Base-by-base conservation (phyloP, 805 yeast species). In the Cyberlindnera bimundalis region DNA sequence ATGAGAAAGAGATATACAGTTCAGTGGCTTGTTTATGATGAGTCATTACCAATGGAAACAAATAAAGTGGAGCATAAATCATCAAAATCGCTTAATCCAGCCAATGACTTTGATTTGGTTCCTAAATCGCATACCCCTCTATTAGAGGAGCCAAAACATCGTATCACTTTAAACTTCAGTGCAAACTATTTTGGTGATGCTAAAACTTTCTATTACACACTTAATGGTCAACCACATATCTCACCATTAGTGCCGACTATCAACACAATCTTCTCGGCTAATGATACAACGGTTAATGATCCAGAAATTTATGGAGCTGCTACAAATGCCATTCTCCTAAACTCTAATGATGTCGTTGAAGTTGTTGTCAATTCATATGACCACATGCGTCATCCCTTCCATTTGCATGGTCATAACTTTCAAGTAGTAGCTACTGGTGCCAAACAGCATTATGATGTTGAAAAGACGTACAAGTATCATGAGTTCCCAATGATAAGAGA, bases 331-430 rank as follows among this genome's bases (percentile, higher is more conserved):
- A 73, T 71, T 52, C 71, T 87, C 2, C 64, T 88, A 17, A 74
- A 76, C 42, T 57, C 68, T 5, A 76, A 75, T 37, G 86, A 82
- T 34, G 72, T 81, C 33, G 73, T 90, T 29, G 96, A 89, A 53
- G 60, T 89, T 29, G 81, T 86, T 1, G 61, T 89, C 27, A 84
- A 87, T 56, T 87, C 88, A 53, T 69, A 69, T 47, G 96, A 89
- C 58, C 82, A 83, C 10, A 84, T 87, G 52, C 78, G 78, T 47
- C 90, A 82, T 56, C 89, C 89, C 13, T 81, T 82, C 76, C 90
- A 82, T 59, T 68, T 82, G 50, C 90, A 82, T 51, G 90, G 90
- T 9, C 89, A 82, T 55, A 73, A 64, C 39, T 82, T 82, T 67
- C 88, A 81, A 61, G 65, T 81, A 4, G 60, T 81, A 19, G 69